These are phyloP conservation scores for Recurvomyces mirabilis DNA, from an alignment of 495 filamentous ascomycete genomes.

Conservation along the genomic window DNA sequence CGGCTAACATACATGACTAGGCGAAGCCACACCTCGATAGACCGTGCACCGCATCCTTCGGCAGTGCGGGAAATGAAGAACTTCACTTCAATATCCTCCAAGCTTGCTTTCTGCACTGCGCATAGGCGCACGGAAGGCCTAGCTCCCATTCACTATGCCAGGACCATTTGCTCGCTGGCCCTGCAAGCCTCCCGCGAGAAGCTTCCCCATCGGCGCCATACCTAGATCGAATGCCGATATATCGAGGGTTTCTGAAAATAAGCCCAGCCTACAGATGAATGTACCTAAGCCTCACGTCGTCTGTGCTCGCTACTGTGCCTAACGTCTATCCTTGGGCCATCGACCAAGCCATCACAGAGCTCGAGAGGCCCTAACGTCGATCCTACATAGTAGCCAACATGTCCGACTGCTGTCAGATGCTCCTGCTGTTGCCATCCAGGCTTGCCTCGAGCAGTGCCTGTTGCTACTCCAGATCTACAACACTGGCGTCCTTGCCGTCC, in stretches of 20 bases:
- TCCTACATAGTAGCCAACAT: conserved; percentile 22
- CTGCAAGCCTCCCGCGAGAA: too few species aligned
- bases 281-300: conserved; percentile 13
- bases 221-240: background rate
- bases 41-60: too few species aligned
- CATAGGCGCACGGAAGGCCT: background rate
- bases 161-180: too few species aligned
- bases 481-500: background rate
- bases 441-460: conserved; percentile 10
- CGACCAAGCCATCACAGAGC: conserved; percentile 5
- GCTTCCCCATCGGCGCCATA: background rate
- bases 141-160: background rate
- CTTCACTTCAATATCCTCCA: background rate
- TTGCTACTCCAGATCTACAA: conserved; percentile 3
- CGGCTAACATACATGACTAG: conserved; percentile 10
- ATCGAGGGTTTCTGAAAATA: conserved; percentile 8
- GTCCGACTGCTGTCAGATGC: conserved; percentile 3
- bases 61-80: too few species aligned
- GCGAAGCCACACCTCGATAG: too few species aligned
- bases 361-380: background rate
- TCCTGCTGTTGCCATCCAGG: conserved; percentile 3
- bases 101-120: background rate
- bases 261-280: conserved; percentile 2
- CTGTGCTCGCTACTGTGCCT: conserved; percentile 6
- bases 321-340: conserved; percentile 18